Evolutionary conservation across 2,329 filamentous ascomycete species (phyloP).

Genomic region (Colletotrichum zoysiae): DNA sequence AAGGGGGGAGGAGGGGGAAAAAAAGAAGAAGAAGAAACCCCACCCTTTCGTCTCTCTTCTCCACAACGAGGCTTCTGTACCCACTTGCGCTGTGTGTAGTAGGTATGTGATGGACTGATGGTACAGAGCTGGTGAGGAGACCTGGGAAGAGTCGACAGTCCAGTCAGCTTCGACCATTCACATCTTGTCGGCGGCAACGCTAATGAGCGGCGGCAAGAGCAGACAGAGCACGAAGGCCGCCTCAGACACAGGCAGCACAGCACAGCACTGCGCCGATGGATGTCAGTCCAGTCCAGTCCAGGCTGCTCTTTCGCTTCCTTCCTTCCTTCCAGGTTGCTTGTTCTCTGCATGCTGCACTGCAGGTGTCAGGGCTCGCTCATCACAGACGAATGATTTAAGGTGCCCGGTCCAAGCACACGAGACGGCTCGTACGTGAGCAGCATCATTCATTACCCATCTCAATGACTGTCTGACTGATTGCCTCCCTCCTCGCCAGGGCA

Average conservation of each 20-base stretch:
- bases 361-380: constrained; percentile 11
- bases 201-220: constrained; percentile 11
- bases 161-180: constrained; percentile 23
- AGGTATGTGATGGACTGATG: background rate
- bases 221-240: background rate
- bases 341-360: constrained; percentile 14
- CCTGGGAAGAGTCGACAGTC: background rate
- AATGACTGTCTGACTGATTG: background rate
- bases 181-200: constrained; percentile 25
- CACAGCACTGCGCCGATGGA: background rate
- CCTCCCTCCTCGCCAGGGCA: background rate
- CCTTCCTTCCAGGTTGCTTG: background rate
- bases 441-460: background rate
- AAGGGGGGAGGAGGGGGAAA: too few relatives aligned
- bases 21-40: background rate
- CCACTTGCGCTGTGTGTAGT: constrained; percentile 4
- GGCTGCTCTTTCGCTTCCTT: background rate
- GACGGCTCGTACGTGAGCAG: background rate
- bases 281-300: background rate
- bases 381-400: background rate
- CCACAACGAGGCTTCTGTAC: background rate
- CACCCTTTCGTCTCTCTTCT: constrained; percentile 4
- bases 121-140: background rate
- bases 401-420: constrained; percentile 10
- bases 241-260: background rate